These are phyloP conservation scores for Poterioochromonas sp. DNA, from an alignment of 352 stramenopile genomes.

Conservation along the genomic window DNA sequence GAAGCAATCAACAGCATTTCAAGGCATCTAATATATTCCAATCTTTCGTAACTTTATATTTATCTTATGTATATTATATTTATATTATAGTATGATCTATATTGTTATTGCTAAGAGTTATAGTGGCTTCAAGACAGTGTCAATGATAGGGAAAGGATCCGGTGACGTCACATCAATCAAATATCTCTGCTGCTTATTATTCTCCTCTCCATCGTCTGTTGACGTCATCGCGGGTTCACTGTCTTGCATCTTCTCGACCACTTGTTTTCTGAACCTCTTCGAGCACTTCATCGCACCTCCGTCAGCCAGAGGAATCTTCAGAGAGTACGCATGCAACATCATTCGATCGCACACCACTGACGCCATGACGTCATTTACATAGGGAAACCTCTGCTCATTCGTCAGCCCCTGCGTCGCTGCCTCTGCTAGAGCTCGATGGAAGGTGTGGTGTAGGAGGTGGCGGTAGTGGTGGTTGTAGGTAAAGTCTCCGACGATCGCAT, in stretches of 20 bases:
- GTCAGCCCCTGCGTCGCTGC: not conserved
- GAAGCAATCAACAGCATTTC: too few relatives aligned
- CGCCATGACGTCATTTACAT: not conserved
- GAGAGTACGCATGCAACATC: constrained; percentile 22
- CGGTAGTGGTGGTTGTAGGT: constrained; percentile 35
- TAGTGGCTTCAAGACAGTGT: not conserved
- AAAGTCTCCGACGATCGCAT: constrained; percentile 41
- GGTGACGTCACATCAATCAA: not conserved
- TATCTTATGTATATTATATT: too few relatives aligned
- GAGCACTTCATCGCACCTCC: too few relatives aligned
- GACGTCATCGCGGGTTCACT: not conserved
- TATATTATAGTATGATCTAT: too few relatives aligned
- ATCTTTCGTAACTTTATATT: too few relatives aligned
- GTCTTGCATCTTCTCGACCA: too few relatives aligned
- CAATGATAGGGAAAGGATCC: not conserved
- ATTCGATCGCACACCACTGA: not conserved
- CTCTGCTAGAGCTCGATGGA: not conserved
- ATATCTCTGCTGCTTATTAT: not conserved
- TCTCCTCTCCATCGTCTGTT: not conserved
- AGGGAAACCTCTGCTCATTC: not conserved
- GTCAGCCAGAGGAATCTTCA: not conserved
- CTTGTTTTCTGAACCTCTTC: too few relatives aligned
- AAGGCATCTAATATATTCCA: too few relatives aligned
- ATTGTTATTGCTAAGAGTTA: too few relatives aligned
- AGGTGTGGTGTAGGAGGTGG: not conserved